These are phyloP conservation scores for Euphorbia peplus DNA, from an alignment of 345 rosid genomes.

Conservation along the genomic window DNA sequence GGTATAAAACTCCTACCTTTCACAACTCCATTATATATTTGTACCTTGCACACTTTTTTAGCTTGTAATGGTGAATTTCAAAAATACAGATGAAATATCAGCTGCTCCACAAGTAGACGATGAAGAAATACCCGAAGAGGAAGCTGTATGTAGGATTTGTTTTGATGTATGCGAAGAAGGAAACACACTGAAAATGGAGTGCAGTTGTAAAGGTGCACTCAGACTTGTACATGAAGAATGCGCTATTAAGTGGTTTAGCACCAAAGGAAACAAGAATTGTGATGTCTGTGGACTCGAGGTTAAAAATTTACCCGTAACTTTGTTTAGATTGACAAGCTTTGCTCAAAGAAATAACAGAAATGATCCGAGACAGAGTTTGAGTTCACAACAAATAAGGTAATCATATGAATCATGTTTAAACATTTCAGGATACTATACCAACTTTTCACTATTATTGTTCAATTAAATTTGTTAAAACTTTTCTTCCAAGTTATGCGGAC, in stretches of 20 bases:
- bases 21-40: not conserved
- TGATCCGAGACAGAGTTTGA: slow-evolving; percentile 40
- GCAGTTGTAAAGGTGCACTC: slow-evolving; percentile 94
- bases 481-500: too few relatives aligned
- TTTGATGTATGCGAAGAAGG: slow-evolving; percentile 76
- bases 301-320: slow-evolving; percentile 77
- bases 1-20: slow-evolving; percentile 37
- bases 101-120: slow-evolving; percentile 59
- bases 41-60: not conserved
- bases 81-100: slow-evolving; percentile 58
- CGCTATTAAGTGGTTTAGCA: slow-evolving; percentile 85
- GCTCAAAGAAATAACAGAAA: slow-evolving; percentile 46
- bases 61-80: not conserved
- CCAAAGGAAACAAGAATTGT: slow-evolving; percentile 73
- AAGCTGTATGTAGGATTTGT: slow-evolving; percentile 93
- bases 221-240: slow-evolving; percentile 84
- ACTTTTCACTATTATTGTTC: too few relatives aligned
- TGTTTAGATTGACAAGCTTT: slow-evolving; percentile 56
- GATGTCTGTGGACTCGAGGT: slow-evolving; percentile 93
- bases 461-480: too few relatives aligned
- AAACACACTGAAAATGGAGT: slow-evolving; percentile 93
- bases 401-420: not conserved
- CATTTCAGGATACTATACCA: not conserved
- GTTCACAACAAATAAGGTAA: slow-evolving; percentile 60
- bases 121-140: slow-evolving; percentile 97